Evolutionary conservation across 1,284 basidiomycete genomes (phyloP), one percentile per base, ranked within the genome.

Genomic region (Amylostereum areolatum): DNA sequence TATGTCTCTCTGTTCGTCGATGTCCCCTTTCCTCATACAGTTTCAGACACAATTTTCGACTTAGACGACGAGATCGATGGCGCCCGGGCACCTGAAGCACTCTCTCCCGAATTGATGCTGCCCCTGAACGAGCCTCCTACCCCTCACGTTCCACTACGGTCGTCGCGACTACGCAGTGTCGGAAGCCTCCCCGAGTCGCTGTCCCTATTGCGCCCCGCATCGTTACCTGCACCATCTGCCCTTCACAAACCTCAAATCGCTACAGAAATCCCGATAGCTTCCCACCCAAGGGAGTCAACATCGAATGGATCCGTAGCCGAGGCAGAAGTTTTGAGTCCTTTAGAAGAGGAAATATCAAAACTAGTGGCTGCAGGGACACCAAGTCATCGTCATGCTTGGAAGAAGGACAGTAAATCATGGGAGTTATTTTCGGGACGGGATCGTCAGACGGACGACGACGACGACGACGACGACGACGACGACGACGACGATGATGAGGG

Each of bases 331-430:
- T 50, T 59, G 12, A 72, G 77, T 52, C 62, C 74, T 48, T 73
- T 72, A 41, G 80, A 85, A 55, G 72, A 68, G 33, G 77, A 80
- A 52, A 69, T 88, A 35, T 55, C 78, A 55, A 75, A 74, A 55
- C 67, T 86, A 27, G 77, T 87, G 11, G 84, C 81, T 4, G 85
- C 83, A 31, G 72, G 78, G 62, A 78, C 72, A 25, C 83, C 85
- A 0, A 88, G 82, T 56, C 86, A 89, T 61, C 72, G 84, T 50
- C 77, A 72, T 12, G 79, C 80, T 5, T 88, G 86, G 86, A 78
- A 71, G 59, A 73, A 74, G 55, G 73, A 78, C 58, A 75, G 80
- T 55, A 76, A 72, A 54, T 78, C 80, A 24, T 88, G 83, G 83
- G 72, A 78, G 53, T 62, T 75, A 11, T 84, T 87, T 57, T 71